phyloP scores from a whole-genome alignment of 306 rosid genomes.

The Castanospermum australe region DNA sequence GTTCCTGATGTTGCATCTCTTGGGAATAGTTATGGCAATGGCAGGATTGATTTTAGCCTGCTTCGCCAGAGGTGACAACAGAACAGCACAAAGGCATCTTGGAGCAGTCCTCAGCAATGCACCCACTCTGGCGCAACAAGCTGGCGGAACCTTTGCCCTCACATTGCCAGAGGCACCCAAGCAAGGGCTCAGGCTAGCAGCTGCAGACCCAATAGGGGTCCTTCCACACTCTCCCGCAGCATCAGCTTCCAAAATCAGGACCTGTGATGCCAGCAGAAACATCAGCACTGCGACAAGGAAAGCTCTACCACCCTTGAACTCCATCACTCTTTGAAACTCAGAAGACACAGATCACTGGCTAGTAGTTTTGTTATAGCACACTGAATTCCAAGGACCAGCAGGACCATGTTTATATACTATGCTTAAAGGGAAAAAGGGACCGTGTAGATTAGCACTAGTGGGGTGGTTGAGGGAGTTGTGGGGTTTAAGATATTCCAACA shows the following conservation, averaged over 20 bases:
- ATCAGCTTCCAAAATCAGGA: slow-evolving; percentile 30
- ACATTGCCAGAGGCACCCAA: slow-evolving; percentile 53
- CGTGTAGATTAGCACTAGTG: slow-evolving; percentile 32
- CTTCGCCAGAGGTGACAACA: slow-evolving; percentile 81
- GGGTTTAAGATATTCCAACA: slow-evolving; percentile 35
- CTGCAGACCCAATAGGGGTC: slow-evolving; percentile 79
- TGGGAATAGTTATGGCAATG: slow-evolving; percentile 75
- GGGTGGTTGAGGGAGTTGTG: slow-evolving; percentile 64
- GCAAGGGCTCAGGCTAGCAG: slow-evolving; percentile 77
- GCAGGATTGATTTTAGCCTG: slow-evolving; percentile 73
- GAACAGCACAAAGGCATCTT: slow-evolving; percentile 76
- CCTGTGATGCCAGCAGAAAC: slow-evolving; percentile 25
- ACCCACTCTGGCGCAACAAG: slow-evolving; percentile 67
- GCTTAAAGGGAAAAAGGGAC: slow-evolving; percentile 10
- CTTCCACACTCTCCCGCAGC: slow-evolving; percentile 82
- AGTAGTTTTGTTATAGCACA: slow-evolving; percentile 1
- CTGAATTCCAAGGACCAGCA: slow-evolving; percentile 9
- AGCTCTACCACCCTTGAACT: slow-evolving; percentile 2
- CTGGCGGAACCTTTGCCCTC: slow-evolving; percentile 56
- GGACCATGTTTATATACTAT: slow-evolving; percentile 29
- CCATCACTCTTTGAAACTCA: background rate
- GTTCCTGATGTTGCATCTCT: slow-evolving; percentile 84
- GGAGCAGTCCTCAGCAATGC: slow-evolving; percentile 64
- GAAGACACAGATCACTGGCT: background rate
- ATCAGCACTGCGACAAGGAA: slow-evolving; percentile 4